Evolutionary conservation across 2,329 filamentous ascomycete genomes (phyloP).

Genomic region (Talaromyces islandicus): DNA sequence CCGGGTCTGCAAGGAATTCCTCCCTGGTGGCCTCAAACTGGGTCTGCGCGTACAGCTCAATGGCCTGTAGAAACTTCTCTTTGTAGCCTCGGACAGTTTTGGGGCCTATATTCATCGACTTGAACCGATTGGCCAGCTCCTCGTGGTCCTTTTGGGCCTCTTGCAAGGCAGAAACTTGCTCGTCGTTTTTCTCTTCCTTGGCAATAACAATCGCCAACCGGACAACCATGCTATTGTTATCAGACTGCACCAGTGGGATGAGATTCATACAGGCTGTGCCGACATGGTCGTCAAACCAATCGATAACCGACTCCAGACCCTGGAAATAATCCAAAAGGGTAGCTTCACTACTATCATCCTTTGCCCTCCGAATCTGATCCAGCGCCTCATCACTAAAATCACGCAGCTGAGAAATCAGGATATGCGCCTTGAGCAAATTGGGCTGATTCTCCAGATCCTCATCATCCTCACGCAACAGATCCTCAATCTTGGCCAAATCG

Average conservation of each 20-base stretch:
- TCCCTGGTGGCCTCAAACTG: conserved; percentile 68
- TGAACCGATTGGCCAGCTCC: conserved; percentile 87
- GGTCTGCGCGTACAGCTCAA: conserved; percentile 64
- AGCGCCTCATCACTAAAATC: conserved; percentile 96
- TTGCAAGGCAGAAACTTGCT: conserved; percentile 81
- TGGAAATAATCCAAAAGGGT: conserved; percentile 89
- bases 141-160: conserved; percentile 94
- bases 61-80: conserved; percentile 82
- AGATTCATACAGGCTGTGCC: conserved; percentile 83
- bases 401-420: conserved; percentile 81
- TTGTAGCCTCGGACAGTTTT: conserved; percentile 94
- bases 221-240: conserved; percentile 85
- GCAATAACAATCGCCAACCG: conserved; percentile 87
- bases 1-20: conserved; percentile 76
- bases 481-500: conserved; percentile 68
- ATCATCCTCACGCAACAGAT: conserved; percentile 76
- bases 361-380: conserved; percentile 81
- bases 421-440: conserved; percentile 83
- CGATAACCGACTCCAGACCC: conserved; percentile 77
- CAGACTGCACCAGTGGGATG: conserved; percentile 77
- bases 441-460: conserved; percentile 82
- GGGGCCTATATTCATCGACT: conserved; percentile 88
- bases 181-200: conserved; percentile 94
- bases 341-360: conserved; percentile 66
- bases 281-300: conserved; percentile 94